A percentile compares a stretch with the other conserved stretches of the same genome.
Evolutionary conservation across 2,329 filamentous ascomycete genomes (phyloP).

Genomic region (Aspergillus tamarii): DNA sequence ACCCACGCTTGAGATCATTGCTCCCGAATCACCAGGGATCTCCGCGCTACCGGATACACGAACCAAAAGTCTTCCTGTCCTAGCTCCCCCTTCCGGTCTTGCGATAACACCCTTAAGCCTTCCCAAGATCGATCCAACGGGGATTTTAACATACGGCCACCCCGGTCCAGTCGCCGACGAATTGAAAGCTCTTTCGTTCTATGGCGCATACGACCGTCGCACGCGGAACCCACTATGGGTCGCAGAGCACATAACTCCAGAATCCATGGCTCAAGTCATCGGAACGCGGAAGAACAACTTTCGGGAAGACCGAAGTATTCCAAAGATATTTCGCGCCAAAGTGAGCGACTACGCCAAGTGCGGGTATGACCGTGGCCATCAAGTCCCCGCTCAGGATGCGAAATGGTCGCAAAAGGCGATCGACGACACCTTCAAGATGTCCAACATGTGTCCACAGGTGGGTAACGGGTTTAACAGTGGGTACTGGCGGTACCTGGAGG

Average conservation of each 20-base stretch:
- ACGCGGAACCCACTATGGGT: constrained; percentile 93
- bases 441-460: constrained; percentile 98
- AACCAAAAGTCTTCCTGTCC: neutral
- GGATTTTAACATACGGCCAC: constrained; percentile 84
- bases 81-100: neutral
- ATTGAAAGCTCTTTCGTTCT: constrained; percentile 72
- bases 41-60: neutral
- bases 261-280: constrained; percentile 72
- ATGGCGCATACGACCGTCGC: constrained; percentile 88
- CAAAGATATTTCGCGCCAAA: constrained; percentile 83
- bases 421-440: constrained; percentile 90
- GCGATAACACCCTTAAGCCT: neutral
- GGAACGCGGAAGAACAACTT: constrained; percentile 86
- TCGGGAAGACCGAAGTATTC: constrained; percentile 77
- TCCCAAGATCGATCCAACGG: constrained; percentile 66
- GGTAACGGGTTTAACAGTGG: constrained; percentile 98
- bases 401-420: constrained; percentile 95
- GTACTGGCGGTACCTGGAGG: constrained; percentile 99
- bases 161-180: constrained; percentile 87
- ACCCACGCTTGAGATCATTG: neutral
- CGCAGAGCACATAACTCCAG: constrained; percentile 91
- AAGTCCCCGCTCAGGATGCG: constrained; percentile 93
- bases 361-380: constrained; percentile 94
- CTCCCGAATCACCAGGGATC: neutral
- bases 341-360: constrained; percentile 93